Evolutionary conservation across 495 filamentous ascomycete species (phyloP), one percentile per base, ranked within the genome.

Genomic region (Aspergillus wentii): DNA sequence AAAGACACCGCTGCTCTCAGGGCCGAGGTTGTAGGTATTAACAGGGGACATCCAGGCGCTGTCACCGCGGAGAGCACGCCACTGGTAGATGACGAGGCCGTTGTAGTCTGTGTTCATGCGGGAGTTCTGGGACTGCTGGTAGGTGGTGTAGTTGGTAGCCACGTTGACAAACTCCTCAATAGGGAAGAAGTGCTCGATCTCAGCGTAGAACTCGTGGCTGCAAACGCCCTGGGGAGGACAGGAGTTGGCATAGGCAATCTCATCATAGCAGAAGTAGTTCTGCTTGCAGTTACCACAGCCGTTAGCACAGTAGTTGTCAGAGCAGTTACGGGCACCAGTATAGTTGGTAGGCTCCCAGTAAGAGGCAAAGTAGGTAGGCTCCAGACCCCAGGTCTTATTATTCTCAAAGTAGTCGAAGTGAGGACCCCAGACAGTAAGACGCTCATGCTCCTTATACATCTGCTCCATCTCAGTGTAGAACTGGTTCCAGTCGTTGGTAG

Each of bases 131-230:
- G 37, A 15, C 33, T 45, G 41, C 15, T 38, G 33, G 38, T 23
- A 43, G 13, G 18, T 36, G 21, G 35, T 41, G 28, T 52, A 52
- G 33, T 52, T 37, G 29, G 31, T 30, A 18, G 29, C 49, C 4
- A 35, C 41, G n/a, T 43, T 45, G 6, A 40, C 38, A 22, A 36
- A 28, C 19, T 39, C 14, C 30, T 52, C 44, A 23, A 48, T 45
- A 26, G 49, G 49, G 29, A 52, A 23, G 38, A 52, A 48, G 38
- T 52, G 49, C 35, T 52, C 49, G 35, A 48, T 38, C 30, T 52
- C 30, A 19, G 30, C 45, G n/a, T 34, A 35, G 42, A 46, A 51
- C 6, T 28, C 39, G 16, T 41, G 42, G 35, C 6, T 31, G 23
- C 49, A 52, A 28, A 48, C 33, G 26, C 49, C 49, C 14, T 33